A percentile compares a stretch with the other conserved stretches of the same genome.
Evolutionary conservation across 176 grass and related monocot genomes (phyloP).

Genomic region (Oryza officinalis): DNA sequence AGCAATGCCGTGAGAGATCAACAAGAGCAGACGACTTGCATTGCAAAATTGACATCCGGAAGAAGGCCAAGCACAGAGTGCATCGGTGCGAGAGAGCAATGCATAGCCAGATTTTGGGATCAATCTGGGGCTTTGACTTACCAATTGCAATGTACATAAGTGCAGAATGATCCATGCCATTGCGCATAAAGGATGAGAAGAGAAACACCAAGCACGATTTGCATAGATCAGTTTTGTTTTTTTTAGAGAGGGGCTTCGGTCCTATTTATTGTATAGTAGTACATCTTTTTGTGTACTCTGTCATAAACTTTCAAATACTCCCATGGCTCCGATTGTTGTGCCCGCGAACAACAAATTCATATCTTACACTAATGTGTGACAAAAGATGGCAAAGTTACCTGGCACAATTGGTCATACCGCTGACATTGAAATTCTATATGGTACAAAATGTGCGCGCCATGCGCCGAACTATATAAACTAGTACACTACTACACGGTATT

Average conservation of each 20-base stretch:
- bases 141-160: background rate
- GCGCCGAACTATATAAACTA: no score
- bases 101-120: slow-evolving; percentile 13
- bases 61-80: background rate
- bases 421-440: no score
- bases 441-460: no score
- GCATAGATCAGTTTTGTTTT: background rate
- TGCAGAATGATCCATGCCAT: background rate
- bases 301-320: background rate
- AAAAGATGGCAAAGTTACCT: no score
- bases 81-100: background rate
- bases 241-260: background rate
- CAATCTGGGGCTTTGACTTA: background rate
- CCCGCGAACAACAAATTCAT: no score
- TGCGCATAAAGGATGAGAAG: background rate
- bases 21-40: background rate
- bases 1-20: background rate
- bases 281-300: no score
- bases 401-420: no score
- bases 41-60: background rate
- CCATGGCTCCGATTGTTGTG: background rate
- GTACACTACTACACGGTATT: no score
- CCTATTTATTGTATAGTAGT: background rate
- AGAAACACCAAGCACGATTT: background rate
- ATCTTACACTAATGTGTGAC: no score